Base-by-base conservation (phyloP, 2,329 filamentous ascomycete genomes). In the Pseudopithomyces chartarum region DNA sequence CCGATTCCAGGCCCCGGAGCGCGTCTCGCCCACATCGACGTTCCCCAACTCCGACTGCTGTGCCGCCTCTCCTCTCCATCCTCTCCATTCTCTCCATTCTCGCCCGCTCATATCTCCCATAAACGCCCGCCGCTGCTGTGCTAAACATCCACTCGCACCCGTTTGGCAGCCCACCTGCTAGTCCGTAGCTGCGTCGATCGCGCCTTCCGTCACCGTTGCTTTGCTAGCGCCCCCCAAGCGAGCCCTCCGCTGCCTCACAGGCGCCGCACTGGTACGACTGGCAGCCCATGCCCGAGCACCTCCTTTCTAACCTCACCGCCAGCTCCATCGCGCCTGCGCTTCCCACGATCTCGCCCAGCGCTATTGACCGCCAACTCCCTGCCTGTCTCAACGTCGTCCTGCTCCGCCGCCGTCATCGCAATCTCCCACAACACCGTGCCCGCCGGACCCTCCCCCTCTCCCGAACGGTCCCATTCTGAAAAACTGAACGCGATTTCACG, bases 401-500 rank as follows among this genome's bases (percentile, higher is more conserved):
- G 38, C 67, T 63, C 59, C 62, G 59, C 65, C 56, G 44, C 55
- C 67, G 68, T 71, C 70, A 71, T 65, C 68, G 70, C 69, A 73
- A 73, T 74, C 62, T 73, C 63, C 61, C 57, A 62, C 60, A 49
- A 61, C 61, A 66, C 46, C 51, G 49, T 59, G 60, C 55, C 58
- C 57, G 58, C 64, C 66, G 59, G 62, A 68, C 67, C 65, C 65
- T 62, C 65, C 58, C 60, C 52, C 40, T 60, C 61, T 58, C 64
- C 54, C 58, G 51, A 59, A 59, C 59, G 49, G 49, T 48, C 63
- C 62, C 64, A 59, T 61, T 65, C 51, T 59, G 64, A 52, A 57
- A 64, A 65, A 60, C 61, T 67, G 59, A 58, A 75, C 74, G 74
- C 74, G 74, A 74, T 66, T 75, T 70, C 56, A 76, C 74, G 74